These are phyloP conservation scores for Rhododendron williamsianum DNA, from an alignment of 148 eudicot species.

Conservation along the genomic window DNA sequence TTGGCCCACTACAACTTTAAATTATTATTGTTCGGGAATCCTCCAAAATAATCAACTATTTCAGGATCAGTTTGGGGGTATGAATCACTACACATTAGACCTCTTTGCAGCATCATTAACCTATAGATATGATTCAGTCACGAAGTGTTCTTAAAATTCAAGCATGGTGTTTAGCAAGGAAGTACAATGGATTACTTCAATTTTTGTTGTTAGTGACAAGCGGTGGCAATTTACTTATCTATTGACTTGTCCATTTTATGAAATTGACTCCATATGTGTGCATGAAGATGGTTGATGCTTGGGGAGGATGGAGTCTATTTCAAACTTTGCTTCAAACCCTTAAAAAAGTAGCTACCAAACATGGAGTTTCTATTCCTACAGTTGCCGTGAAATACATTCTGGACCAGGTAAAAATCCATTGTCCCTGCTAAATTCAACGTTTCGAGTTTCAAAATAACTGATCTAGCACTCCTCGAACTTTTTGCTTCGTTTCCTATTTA, in stretches of 20 bases:
- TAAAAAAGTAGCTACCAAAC: constrained; percentile 61
- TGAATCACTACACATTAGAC: neutral
- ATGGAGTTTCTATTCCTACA: constrained; percentile 82
- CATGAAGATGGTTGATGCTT: constrained; percentile 92
- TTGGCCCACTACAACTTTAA: neutral
- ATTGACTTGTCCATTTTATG: neutral
- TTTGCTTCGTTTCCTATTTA: neutral
- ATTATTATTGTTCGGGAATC: neutral
- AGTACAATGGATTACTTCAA: neutral
- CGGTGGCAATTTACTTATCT: neutral
- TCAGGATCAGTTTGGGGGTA: neutral
- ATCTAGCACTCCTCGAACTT: neutral
- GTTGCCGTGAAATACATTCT: constrained; percentile 81
- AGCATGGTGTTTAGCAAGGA: neutral
- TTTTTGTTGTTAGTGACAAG: neutral
- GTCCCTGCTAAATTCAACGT: neutral
- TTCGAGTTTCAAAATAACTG: neutral
- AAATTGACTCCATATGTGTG: neutral
- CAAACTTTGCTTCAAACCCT: constrained; percentile 73
- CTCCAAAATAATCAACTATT: neutral
- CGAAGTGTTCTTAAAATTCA: neutral
- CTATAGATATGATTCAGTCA: neutral
- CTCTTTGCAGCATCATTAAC: neutral
- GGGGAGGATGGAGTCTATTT: constrained; percentile 99
- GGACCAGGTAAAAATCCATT: constrained; percentile 57